Base-by-base conservation (phyloP, 345 rosid genomes). In the Draba incana region DNA sequence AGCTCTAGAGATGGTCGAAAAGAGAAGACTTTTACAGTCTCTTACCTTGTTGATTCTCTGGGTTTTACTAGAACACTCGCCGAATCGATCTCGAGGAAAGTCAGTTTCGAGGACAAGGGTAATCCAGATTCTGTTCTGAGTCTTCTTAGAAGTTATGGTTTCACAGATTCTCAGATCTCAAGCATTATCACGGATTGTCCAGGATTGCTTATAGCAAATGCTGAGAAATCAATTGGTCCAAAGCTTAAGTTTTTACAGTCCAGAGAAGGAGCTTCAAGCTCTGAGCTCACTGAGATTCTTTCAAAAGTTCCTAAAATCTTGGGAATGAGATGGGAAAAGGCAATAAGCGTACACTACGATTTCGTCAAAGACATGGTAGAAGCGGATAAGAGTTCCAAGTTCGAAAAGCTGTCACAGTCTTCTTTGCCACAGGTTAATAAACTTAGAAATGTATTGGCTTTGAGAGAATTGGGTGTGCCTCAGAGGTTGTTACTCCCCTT, bases 391-490 rank as follows among this genome's bases (percentile, higher is more conserved):
- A 55, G 51, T 27, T 41, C 56, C 0, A 64, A 62, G n/a, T 45
- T 1, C 2, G 49, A 15, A 37, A 45, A 11, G 45, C 42, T 35
- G 5, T 72, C 56, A 1, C 59, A 25, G 3, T 41, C 77, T 13
- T 20, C 20, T 20, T 6, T 7, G 11, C 23, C 66, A 31, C 27
- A 27, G 3, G 14, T 14, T 30, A 47, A 53, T 4, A 54, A 74
- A 3, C 3, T 62, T 41, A 10, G 70, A 1, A 81, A 76, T 11
- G 2, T 71, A 1, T 59, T 11, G 0, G 30, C 12, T 50, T 43
- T 76, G 62, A 66, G 71, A 54, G 69, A 41, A 6, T 10, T 69
- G 3, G 77, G 80, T 0, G n/a, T 81, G 44, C 69, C 77, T n/a
- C 60, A 64, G 44, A 12, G 14, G 4, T 10, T 42, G 6, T 48